These are phyloP conservation scores for Neurospora sp. DNA, from an alignment of 495 filamentous ascomycete species.

Conservation along the genomic window DNA sequence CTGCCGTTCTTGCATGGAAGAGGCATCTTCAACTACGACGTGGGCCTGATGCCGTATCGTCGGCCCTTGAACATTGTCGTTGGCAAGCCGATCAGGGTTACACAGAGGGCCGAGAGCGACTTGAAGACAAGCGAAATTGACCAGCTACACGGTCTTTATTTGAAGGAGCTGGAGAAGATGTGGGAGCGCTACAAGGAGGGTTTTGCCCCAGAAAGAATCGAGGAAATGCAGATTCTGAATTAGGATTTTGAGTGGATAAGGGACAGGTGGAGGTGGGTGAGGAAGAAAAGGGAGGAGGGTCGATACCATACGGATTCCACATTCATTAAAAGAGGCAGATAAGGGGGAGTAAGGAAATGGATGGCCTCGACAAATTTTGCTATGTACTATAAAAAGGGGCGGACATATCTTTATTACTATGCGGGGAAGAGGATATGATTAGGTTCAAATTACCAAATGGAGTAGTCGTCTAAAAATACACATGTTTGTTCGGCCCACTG, in stretches of 20 bases:
- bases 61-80: conserved; percentile 80
- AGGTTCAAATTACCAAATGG: not conserved
- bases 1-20: conserved; percentile 82
- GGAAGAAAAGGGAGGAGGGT: not conserved
- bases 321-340: not conserved
- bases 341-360: not conserved
- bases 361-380: not conserved
- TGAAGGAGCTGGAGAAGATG: conserved; percentile 64
- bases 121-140: conserved; percentile 69
- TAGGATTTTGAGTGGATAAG: conserved; percentile 23
- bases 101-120: conserved; percentile 21
- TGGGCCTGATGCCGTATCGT: conserved; percentile 90
- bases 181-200: conserved; percentile 86
- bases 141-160: conserved; percentile 66
- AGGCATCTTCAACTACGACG: conserved; percentile 95
- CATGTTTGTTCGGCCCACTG: not conserved
- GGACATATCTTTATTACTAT: not conserved
- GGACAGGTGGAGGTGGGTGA: not conserved
- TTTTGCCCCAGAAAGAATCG: conserved; percentile 61
- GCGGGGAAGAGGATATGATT: not conserved
- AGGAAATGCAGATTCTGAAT: conserved; percentile 69
- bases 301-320: not conserved
- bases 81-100: conserved; percentile 65
- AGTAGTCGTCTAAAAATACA: not conserved
- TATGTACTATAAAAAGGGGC: not conserved